phyloP scores from a whole-genome alignment of 1,284 basidiomycete genomes.

The Dichomitus squalens region DNA sequence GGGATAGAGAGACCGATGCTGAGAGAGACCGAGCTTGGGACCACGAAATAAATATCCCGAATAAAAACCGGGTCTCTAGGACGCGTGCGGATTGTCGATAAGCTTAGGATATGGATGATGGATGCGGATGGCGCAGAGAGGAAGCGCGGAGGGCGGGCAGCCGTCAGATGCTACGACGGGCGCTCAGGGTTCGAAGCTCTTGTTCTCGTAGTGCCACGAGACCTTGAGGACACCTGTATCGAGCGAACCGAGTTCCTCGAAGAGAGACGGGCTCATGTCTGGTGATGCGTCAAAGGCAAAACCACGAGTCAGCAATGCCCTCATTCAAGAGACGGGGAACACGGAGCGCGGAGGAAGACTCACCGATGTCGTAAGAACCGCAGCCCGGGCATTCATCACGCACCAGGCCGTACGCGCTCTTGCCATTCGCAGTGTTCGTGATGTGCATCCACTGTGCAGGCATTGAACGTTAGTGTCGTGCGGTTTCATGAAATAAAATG shows the following conservation, averaged over 20 bases:
- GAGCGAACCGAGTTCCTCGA: conserved; percentile 31
- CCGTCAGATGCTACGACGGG: neutral
- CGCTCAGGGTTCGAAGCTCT: conserved; percentile 22
- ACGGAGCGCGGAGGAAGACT: conserved; percentile 10
- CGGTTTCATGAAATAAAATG: neutral
- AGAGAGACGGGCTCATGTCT: conserved; percentile 36
- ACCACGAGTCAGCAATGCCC: conserved; percentile 3
- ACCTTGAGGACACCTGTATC: conserved; percentile 32
- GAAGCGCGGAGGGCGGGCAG: neutral
- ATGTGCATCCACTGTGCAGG: conserved; percentile 32
- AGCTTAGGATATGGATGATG: neutral
- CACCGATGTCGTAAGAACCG: conserved; percentile 37
- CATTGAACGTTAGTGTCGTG: neutral
- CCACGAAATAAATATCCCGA: conserved; percentile 19
- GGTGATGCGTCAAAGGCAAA: neutral
- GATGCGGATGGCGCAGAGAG: neutral
- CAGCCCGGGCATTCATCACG: conserved; percentile 41
- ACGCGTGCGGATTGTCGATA: neutral
- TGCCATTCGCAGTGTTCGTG: conserved; percentile 36
- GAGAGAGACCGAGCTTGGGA: neutral
- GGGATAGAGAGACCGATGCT: neutral
- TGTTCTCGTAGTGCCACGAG: conserved; percentile 33
- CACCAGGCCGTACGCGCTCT: conserved; percentile 32
- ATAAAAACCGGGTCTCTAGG: conserved; percentile 10
- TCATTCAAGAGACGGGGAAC: neutral